Evolutionary conservation across 1,284 basidiomycete species (phyloP).

Genomic region (Ustilago tritici): DNA sequence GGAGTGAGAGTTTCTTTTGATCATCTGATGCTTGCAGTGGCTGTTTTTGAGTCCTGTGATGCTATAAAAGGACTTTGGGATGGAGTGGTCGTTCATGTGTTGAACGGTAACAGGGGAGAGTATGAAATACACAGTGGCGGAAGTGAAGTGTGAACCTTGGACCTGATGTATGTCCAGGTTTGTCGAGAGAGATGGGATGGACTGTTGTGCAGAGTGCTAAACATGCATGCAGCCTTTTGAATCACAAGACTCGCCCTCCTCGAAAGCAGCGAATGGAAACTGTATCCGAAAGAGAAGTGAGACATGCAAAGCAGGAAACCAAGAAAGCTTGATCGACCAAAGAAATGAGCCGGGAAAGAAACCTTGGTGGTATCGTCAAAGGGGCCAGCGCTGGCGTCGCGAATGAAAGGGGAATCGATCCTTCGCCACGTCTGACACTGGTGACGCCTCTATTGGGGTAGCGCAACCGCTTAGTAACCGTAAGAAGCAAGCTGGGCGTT

Average conservation of each 20-base stretch:
- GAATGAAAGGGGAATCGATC: neutral
- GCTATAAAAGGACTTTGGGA: constrained; percentile 33
- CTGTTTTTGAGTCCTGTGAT: constrained; percentile 42
- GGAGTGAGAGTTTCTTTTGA: constrained; percentile 10
- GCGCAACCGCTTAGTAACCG: constrained; percentile 57
- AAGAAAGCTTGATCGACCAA: constrained; percentile 23
- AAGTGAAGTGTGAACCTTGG: constrained; percentile 12
- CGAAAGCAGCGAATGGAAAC: neutral
- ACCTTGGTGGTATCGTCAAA: constrained; percentile 24
- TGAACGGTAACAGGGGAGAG: constrained; percentile 24
- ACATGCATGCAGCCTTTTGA: constrained; percentile 24
- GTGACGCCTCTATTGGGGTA: constrained; percentile 8
- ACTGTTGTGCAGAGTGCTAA: constrained; percentile 7
- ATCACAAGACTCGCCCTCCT: constrained; percentile 14
- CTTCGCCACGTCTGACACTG: neutral
- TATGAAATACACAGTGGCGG: constrained; percentile 42
- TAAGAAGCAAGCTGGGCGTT: constrained; percentile 62
- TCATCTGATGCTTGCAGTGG: constrained; percentile 50
- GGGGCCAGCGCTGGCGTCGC: constrained; percentile 7
- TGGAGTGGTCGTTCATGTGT: constrained; percentile 15
- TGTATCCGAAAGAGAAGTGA: neutral
- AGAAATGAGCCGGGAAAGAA: constrained; percentile 12
- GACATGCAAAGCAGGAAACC: constrained; percentile 27
- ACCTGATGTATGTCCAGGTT: neutral
- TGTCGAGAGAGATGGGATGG: constrained; percentile 6